A percentile compares a stretch with the other conserved stretches of the same genome.
These are phyloP conservation scores for Sphagnum contortum DNA, from an alignment of 225 moss, liverwort and hornwort species.

Conservation along the genomic window DNA sequence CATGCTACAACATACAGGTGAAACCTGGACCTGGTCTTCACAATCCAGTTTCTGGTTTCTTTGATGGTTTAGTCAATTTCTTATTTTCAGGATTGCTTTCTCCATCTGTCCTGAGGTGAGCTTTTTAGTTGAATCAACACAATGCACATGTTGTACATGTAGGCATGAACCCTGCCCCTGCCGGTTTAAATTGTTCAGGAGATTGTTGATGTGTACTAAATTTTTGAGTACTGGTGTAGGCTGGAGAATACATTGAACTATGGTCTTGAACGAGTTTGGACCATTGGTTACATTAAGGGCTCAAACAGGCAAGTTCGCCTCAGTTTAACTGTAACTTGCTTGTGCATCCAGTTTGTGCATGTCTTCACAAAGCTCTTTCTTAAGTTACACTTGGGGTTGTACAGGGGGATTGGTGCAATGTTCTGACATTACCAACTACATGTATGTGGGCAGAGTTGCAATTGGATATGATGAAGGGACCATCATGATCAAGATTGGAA, in stretches of 20 bases:
- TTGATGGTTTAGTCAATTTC: too few relatives aligned
- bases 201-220: conserved; percentile 3
- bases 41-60: too few relatives aligned
- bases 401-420: too few relatives aligned
- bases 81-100: too few relatives aligned
- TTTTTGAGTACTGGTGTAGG: conserved; percentile 18
- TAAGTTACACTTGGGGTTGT: too few relatives aligned
- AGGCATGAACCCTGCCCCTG: too few relatives aligned
- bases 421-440: too few relatives aligned
- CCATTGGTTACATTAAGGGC: conserved; percentile 74
- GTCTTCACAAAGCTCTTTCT: too few relatives aligned
- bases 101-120: too few relatives aligned
- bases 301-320: conserved; percentile 63
- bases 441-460: conserved; percentile 58
- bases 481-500: conserved; percentile 95
- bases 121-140: too few relatives aligned
- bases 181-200: neutral
- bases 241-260: conserved; percentile 95
- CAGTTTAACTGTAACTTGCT: neutral
- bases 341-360: too few relatives aligned
- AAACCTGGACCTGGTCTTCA: neutral
- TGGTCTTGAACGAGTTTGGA: conserved; percentile 96
- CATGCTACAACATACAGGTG: conserved; percentile 92
- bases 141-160: too few relatives aligned
- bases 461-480: conserved; percentile 98